Conservation (phyloP, 139 green algal genomes). For the Monoraphidium neglectum region DNA sequence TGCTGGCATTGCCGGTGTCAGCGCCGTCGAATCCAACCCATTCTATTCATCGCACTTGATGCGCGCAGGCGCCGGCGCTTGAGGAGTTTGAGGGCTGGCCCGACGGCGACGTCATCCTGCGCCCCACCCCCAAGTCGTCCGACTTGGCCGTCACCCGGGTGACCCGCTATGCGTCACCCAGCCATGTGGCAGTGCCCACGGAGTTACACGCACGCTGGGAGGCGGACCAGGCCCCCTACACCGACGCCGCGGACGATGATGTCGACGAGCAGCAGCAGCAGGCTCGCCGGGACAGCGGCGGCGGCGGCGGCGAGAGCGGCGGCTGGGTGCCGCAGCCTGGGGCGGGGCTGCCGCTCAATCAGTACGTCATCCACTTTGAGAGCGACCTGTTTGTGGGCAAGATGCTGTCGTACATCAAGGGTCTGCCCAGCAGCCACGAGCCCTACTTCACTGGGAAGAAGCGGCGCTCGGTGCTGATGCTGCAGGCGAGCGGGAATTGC, state of each 20-base stretch:
- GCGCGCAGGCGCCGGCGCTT: neutral
- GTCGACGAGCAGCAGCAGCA: no score
- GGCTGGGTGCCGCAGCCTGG: no score
- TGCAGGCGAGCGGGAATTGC: neutral
- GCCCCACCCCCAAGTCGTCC: neutral
- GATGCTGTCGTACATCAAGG: neutral
- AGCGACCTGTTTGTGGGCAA: neutral
- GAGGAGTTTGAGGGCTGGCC: neutral
- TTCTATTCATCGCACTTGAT: neutral
- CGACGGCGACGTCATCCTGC: neutral
- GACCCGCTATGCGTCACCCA: neutral
- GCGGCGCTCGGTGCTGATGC: neutral
- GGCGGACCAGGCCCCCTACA: no score
- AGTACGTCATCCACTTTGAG: slow-evolving; percentile 4
- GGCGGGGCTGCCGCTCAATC: neutral
- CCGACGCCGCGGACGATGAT: no score
- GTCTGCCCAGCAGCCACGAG: neutral
- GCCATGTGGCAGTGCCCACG: no score
- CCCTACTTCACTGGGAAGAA: neutral
- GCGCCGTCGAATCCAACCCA: neutral
- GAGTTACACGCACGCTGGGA: no score
- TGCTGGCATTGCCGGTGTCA: no score
- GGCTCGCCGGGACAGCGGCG: no score
- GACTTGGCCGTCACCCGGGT: neutral
- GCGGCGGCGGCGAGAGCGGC: no score